These are phyloP conservation scores for Emmonsiellopsis sp. DNA, from an alignment of 2,329 filamentous ascomycete species.

Conservation along the genomic window DNA sequence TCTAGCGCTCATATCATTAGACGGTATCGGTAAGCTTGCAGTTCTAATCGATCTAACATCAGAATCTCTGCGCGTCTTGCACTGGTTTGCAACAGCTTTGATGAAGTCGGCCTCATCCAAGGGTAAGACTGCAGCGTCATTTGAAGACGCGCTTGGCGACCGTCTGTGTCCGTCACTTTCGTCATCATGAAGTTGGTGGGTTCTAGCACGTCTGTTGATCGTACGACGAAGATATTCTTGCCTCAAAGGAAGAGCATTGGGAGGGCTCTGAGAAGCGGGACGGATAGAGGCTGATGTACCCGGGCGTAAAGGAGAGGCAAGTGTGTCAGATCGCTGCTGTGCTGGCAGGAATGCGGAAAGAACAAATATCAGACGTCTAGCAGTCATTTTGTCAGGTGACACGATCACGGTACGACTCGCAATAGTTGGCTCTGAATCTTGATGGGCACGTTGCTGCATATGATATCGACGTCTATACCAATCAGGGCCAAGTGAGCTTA, in stretches of 20 bases:
- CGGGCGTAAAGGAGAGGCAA: constrained; percentile 31
- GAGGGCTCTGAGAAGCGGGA: constrained; percentile 46
- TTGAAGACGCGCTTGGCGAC: constrained; percentile 38
- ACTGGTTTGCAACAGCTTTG: constrained; percentile 15
- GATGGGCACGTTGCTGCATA: constrained; percentile 41
- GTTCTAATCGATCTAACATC: constrained; percentile 37
- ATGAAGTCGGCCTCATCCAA: constrained; percentile 25
- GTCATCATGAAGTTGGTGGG: constrained; percentile 33
- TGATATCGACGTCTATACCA: constrained; percentile 46
- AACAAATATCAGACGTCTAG: constrained; percentile 49
- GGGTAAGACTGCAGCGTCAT: constrained; percentile 29
- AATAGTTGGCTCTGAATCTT: constrained; percentile 40
- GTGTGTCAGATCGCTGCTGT: constrained; percentile 31
- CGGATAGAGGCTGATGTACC: constrained; percentile 38
- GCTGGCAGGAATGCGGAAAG: constrained; percentile 50
- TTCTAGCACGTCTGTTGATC: constrained; percentile 43
- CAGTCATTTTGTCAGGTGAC: constrained; percentile 51
- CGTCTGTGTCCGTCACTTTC: constrained; percentile 26
- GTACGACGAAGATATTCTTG: constrained; percentile 46
- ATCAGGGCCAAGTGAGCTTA: constrained; percentile 45
- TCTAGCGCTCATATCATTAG: constrained; percentile 30
- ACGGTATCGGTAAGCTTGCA: constrained; percentile 36
- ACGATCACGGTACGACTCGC: constrained; percentile 49
- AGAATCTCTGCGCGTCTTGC: constrained; percentile 28
- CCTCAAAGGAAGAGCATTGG: constrained; percentile 40